Base-by-base conservation (phyloP, 768 basidiomycete genomes). In the Collybiopsis luxurians region DNA sequence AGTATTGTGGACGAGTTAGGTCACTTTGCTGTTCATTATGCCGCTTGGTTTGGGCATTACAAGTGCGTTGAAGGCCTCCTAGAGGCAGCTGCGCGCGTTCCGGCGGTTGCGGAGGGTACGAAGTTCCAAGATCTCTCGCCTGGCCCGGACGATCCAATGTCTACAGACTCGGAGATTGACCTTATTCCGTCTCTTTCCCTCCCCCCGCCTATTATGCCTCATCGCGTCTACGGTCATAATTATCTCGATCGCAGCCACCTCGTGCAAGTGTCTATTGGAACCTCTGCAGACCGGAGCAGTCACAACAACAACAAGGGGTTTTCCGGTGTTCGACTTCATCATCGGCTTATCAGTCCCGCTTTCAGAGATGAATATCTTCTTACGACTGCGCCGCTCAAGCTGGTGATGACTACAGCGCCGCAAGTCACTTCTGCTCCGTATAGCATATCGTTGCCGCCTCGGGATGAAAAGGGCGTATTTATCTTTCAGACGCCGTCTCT, bases 131-230 rank as follows among this genome's bases (percentile, higher is more conserved):
- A 68, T 45, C 69, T 70, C 44, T 79, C 80, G 3, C 80, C 82
- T 2, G 59, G 71, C 36, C 72, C 75, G 17, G 75, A 75, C 52
- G 54, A 60, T 1, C 64, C 53, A 28, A 64, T 72, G 53, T 67
- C 72, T 44, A 67, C 73, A 9, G 84, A 92, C 66, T 75, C 80
- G 34, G 92, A 98, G 59, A 86, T 91, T 34, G 97, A 99, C 67
- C 77, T 88, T 59, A 99, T 99, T 60, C 97, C 97, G 15, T 89
- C 89, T 1, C 78, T 99, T n/a, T 92, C 90, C 19, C 80, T 99
- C 17, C 97, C 97, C 2, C 97, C 97, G 1, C 97, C 97, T 2
- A 98, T 98, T 68, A 96, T 99, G 83, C 95, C 97, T 27, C 93
- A 98, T 68, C 86, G 94, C 53, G 90, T 96, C 30, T 99, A 99